A percentile compares a stretch with the other conserved stretches of the same genome.
Evolutionary conservation across 1,139 yeast species (phyloP).

Genomic region (Hansenula anomala): DNA sequence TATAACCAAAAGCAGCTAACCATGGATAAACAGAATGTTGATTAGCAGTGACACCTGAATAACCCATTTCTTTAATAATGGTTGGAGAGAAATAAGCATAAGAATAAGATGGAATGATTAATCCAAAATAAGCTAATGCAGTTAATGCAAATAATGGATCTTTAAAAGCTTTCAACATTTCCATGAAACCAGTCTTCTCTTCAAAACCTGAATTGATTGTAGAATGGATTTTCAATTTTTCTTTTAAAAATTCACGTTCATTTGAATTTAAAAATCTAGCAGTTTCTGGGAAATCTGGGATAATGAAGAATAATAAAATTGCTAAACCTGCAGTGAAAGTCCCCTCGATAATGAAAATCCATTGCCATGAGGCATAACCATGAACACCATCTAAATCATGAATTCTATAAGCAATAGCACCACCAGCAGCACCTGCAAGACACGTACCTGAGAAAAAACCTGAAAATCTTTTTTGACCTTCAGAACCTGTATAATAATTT

Average conservation of each 20-base stretch:
- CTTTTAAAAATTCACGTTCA: constrained; percentile 35
- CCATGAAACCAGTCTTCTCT: constrained; percentile 24
- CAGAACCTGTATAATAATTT: constrained; percentile 35
- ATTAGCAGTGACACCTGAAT: constrained; percentile 38
- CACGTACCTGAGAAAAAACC: constrained; percentile 39
- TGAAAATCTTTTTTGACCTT: constrained; percentile 35
- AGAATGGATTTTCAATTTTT: constrained; percentile 38
- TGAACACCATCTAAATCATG: constrained; percentile 43
- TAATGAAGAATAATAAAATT: constrained; percentile 52
- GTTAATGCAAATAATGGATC: constrained; percentile 49
- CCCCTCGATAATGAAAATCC: constrained; percentile 58
- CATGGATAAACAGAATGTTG: constrained; percentile 48
- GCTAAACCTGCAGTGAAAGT: constrained; percentile 58
- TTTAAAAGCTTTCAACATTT: constrained; percentile 42
- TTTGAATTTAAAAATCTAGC: constrained; percentile 39
- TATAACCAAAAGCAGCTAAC: constrained; percentile 38
- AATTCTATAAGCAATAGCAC: constrained; percentile 65
- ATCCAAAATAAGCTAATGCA: constrained; percentile 43
- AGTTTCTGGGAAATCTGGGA: constrained; percentile 75
- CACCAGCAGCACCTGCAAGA: constrained; percentile 76
- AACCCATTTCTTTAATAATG: constrained; percentile 42
- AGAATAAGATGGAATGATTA: constrained; percentile 43
- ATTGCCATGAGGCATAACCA: constrained; percentile 54
- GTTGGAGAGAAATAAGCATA: constrained; percentile 46
- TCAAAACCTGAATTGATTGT: constrained; percentile 37